Evolutionary conservation across 1,139 yeast species (phyloP), one percentile per base, ranked within the genome.

Genomic region (Kluyveromyces sp.): DNA sequence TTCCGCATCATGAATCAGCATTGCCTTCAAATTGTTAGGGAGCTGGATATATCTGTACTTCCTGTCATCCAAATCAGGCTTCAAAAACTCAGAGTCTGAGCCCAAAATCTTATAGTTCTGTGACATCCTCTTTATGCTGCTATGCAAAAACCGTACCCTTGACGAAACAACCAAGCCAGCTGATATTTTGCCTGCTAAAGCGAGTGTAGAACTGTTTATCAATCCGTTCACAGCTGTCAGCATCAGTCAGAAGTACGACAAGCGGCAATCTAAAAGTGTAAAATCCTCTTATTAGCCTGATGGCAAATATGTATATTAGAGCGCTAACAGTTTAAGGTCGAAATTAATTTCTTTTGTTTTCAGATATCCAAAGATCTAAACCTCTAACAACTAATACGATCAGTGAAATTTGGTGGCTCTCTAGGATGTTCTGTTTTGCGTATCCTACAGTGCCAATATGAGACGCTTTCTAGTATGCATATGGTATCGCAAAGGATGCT

Each of bases 1-100:
- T n/a, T 77, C 71, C 0, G 88, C 78, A 57, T 92, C 97, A 50
- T 82, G 82, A 47, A 92, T 85, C 46, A 92, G 63, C 43, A 92
- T 67, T 0, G 83, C 96, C 43, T 77, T 80, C 36, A 92, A 69
- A 11, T 78, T 74, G 60, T 92, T 92, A 4, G 75, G 65, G 36
- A 92, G 71, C 47, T 74, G 69, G 52, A 92, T 67, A 42, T 80
- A 69, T 30, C 89, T 73, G 61, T 92, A 92, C 29, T 71, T 63
- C 45, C 96, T 71, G 56, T 87, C 86, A 61, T 89, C 97, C 38
- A 78, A 65, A 44, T 78, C 73, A 0, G 92, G 88, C 55, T 78
- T 81, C 25, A 72, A 71, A 36, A 68, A 62, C 11, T 52, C 38
- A 12, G 25, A 12, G 22, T 38, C 41, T 20, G 16, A 18, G 31